phyloP scores from a whole-genome alignment of 2,329 filamentous ascomycete genomes.

The Sordariomycetes sp. region DNA sequence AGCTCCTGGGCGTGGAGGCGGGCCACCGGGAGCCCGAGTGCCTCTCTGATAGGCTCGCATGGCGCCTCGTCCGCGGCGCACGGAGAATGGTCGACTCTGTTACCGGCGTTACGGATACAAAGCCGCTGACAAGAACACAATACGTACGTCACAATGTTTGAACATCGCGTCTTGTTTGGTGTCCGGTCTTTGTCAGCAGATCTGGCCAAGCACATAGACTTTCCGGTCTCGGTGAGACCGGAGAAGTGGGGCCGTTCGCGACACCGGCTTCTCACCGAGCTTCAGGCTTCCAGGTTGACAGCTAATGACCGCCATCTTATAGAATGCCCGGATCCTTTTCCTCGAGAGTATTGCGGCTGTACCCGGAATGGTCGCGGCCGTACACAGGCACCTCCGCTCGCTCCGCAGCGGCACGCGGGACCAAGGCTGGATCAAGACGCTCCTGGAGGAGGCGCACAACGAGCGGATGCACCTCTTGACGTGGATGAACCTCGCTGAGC shows the following conservation, averaged over 20 bases:
- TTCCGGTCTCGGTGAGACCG: no score
- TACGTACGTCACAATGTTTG: conserved; percentile 38
- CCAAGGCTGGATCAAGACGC: conserved; percentile 91
- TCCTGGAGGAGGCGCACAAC: conserved; percentile 84
- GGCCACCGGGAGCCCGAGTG: conserved; percentile 65
- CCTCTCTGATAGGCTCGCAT: conserved; percentile 66
- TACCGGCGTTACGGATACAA: conserved; percentile 49
- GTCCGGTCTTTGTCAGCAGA: no score
- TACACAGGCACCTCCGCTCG: conserved; percentile 78
- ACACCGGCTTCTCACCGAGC: background rate
- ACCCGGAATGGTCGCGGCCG: conserved; percentile 92
- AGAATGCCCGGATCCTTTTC: conserved; percentile 77
- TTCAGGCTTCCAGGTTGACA: background rate
- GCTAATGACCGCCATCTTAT: background rate
- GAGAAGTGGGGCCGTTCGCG: background rate
- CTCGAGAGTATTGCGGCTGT: conserved; percentile 91
- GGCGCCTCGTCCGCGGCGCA: conserved; percentile 61
- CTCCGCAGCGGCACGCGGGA: conserved; percentile 79
- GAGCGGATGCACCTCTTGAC: conserved; percentile 88
- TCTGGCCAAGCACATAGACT: no score
- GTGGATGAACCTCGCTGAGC: conserved; percentile 74
- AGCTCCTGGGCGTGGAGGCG: conserved; percentile 63
- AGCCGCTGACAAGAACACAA: conserved; percentile 68
- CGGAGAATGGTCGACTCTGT: conserved; percentile 71
- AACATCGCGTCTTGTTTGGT: no score